Base-by-base conservation (phyloP, 2,329 filamentous ascomycete species). In the Aspergillus arachidicola region DNA sequence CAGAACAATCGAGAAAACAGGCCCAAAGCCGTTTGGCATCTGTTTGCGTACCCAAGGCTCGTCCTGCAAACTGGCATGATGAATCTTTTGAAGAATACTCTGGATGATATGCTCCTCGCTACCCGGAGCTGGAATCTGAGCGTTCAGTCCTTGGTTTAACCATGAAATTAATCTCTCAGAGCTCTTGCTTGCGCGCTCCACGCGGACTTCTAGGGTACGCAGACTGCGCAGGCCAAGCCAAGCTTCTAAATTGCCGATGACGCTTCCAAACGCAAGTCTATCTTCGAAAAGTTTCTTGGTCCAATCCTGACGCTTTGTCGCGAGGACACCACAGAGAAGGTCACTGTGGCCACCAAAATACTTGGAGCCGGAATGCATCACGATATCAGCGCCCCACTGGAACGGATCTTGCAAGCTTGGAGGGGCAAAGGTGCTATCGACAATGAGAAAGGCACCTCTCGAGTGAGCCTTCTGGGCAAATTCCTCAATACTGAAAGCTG, bases 281-380 rank as follows among this genome's bases (percentile, higher is more conserved):
- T 99, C 94, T 1, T 77, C 74, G 54, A 84, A 80, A 71, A 98
- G 79, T 26, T 79, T 81, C 34, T 76, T 74, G n/a, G 87, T 76
- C 90, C 90, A 91, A 5, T 82, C 82, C 57, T 83, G 71, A 54
- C 80, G 80, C 28, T 85, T 82, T 6, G 93, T 86, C 0, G 88
- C 87, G 32, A 99, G 80, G 21, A 96, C 90, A 26, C 95, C 95
- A 74, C 92, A 96, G 6, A 98, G 86, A 85, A 98, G 85, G 79
- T 99, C 95, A 68, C 90, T 94, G 80, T 99, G 95, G 0, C 95
- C 95, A 23, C 95, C 95, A 69, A 99, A 87, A 79, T 98, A 99
- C 83, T 98, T 99, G 21, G 94, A 97, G 4, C 93, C 95, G 58
- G 87, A 91, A 79, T 99, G 95, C 92, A 98, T 91, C 38, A 97